These are phyloP conservation scores for Penicillium carneum DNA, from an alignment of 2,329 filamentous ascomycete genomes.

Conservation along the genomic window DNA sequence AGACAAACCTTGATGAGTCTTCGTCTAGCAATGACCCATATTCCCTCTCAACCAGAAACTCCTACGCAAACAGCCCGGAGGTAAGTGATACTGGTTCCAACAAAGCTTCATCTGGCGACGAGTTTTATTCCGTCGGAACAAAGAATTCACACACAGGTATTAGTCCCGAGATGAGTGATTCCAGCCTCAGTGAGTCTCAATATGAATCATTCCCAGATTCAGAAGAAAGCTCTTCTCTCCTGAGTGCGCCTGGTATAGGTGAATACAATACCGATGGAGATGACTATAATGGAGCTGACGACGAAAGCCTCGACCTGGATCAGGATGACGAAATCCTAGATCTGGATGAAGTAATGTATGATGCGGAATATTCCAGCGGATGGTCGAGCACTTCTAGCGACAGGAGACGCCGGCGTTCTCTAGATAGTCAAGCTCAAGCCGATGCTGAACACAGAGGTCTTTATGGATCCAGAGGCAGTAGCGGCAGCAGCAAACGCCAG, in stretches of 20 bases:
- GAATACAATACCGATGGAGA: neutral
- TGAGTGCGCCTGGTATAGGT: neutral
- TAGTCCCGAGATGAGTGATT: neutral
- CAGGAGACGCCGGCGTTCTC: neutral
- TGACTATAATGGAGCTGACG: neutral
- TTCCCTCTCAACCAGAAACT: neutral
- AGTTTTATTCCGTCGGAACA: neutral
- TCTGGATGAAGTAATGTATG: neutral
- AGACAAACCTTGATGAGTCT: neutral
- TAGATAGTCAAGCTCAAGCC: neutral
- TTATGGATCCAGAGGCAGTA: neutral
- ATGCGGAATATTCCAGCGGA: neutral
- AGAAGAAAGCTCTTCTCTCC: no score
- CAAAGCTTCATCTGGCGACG: neutral
- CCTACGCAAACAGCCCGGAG: neutral
- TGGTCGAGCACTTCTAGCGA: neutral
- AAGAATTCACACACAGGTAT: neutral
- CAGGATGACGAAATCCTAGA: neutral
- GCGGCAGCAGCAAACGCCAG: neutral
- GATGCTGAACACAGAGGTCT: conserved; percentile 1
- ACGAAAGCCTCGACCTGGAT: neutral
- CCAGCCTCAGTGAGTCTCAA: neutral
- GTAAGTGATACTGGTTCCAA: neutral
- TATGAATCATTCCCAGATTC: neutral
- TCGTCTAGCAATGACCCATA: neutral